phyloP scores from a whole-genome alignment of 345 rosid species.

The Salix koriyanagi region DNA sequence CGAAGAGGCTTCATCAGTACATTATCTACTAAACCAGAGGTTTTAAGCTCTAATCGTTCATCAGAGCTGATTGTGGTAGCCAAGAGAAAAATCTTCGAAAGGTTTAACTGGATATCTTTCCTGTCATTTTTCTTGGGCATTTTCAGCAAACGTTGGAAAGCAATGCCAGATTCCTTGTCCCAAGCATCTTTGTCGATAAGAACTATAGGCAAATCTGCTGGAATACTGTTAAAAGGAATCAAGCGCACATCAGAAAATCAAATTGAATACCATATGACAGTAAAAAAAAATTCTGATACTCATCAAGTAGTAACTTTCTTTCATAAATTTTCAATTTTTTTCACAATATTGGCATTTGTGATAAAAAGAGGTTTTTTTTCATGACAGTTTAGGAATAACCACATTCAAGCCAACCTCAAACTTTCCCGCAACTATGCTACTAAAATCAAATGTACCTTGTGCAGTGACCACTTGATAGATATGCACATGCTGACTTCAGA shows the following conservation, averaged over 20 bases:
- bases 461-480: constrained; percentile 28
- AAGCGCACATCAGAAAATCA: constrained; percentile 7
- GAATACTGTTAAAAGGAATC: constrained; percentile 32
- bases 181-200: constrained; percentile 74
- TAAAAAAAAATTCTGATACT: background rate
- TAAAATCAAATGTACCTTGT: constrained; percentile 37
- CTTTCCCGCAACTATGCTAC: background rate
- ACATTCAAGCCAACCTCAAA: background rate
- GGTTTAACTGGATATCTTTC: constrained; percentile 19
- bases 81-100: constrained; percentile 54
- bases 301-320: background rate
- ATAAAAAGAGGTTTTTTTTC: background rate
- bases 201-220: constrained; percentile 44
- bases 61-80: constrained; percentile 37
- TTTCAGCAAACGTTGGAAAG: constrained; percentile 31
- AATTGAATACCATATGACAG: background rate
- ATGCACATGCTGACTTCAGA: constrained; percentile 40
- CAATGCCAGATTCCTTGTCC: constrained; percentile 44
- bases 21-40: constrained; percentile 51
- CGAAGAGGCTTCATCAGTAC: constrained; percentile 70
- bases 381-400: background rate
- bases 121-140: constrained; percentile 22
- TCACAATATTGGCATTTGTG: background rate
- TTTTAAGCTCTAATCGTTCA: constrained; percentile 48
- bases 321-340: background rate